Evolutionary conservation across 371 early-diverging fungal genomes (phyloP), one percentile per base, ranked within the genome.

Genomic region (Mortierella sp.): DNA sequence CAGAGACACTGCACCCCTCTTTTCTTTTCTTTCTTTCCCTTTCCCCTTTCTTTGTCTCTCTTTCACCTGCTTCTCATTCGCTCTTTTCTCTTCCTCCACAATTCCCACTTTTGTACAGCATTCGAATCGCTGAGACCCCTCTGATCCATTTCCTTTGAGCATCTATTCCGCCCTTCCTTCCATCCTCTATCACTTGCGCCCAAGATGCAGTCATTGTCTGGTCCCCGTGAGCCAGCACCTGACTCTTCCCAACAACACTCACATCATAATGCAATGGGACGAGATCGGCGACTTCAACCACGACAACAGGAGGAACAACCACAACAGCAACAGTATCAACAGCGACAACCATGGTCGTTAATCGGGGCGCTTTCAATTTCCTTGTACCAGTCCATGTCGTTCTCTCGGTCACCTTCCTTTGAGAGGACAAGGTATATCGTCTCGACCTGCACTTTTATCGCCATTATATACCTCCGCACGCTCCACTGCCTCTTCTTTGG

Each of bases 401-500:
- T 79, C 57, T 79, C 80, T 15, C 62, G 68, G 37, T 79, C 80
- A 3, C 80, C 80, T 2, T 79, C 80, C 7, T 79, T 79, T 59
- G 80, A 79, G 30, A 70, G 80, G 25, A 79, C 80, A 0, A 69
- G 80, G n/a, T 79, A 79, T 51, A 79, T 79, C 48, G 80, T 57
- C 7, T 79, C 80, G 44, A 79, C 80, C 1, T 79, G 80, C 37
- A 79, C 80, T 26, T 79, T 79, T 64, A 79, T 79, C 25, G 70
- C 80, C 43, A 79, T 79, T 50, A 79, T 79, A 23, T 79, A 79
- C 47, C 70, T 79, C 9, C 58, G 80, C 47, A 79, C 80, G 9
- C 60, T 79, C 2, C 80, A 79, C 44, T 79, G 80, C 60, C 80
- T 79, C 26, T 79, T 79, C 70, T 79, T 79, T 57, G 80, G 80